phyloP scores from a whole-genome alignment of 1,139 yeast genomes.

The Diutina pseudorugosa region DNA sequence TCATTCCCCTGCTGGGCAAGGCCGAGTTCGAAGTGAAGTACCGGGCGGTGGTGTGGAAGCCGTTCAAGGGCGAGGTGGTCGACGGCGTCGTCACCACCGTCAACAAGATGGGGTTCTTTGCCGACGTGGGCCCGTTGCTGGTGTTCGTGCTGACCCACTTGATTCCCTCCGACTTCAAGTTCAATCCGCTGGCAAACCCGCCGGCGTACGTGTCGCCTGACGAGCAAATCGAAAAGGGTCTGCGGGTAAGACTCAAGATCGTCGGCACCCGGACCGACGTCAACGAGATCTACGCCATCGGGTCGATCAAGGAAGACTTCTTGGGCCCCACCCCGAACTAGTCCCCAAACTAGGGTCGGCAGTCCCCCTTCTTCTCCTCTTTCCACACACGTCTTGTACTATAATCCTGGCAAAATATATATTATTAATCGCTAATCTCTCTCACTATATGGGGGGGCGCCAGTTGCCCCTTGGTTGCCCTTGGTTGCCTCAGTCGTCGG shows the following conservation, averaged over 20 bases:
- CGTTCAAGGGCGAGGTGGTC: conserved; percentile 96
- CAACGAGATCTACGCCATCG: conserved; percentile 93
- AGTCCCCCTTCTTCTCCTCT: no score
- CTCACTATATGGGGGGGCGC: no score
- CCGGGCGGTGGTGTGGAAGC: conserved; percentile 96
- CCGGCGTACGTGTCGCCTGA: conserved; percentile 98
- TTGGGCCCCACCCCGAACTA: conserved; percentile 36
- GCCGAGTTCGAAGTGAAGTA: conserved; percentile 96
- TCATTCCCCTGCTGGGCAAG: conserved; percentile 80
- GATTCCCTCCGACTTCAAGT: conserved; percentile 88
- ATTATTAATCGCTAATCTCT: no score
- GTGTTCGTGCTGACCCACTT: conserved; percentile 92
- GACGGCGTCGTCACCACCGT: conserved; percentile 94
- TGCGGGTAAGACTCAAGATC: conserved; percentile 84
- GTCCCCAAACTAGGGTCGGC: background rate
- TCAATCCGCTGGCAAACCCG: conserved; percentile 92
- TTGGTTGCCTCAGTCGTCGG: background rate
- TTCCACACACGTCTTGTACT: background rate
- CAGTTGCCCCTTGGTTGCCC: no score
- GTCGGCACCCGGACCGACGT: conserved; percentile 98
- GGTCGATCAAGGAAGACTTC: conserved; percentile 94
- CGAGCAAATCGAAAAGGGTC: conserved; percentile 88
- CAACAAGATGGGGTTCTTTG: conserved; percentile 93
- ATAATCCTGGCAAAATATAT: background rate
- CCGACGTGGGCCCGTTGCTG: conserved; percentile 94